Evolutionary conservation across 1,284 basidiomycete genomes (phyloP).

Genomic region (Ustilago esculenta): DNA sequence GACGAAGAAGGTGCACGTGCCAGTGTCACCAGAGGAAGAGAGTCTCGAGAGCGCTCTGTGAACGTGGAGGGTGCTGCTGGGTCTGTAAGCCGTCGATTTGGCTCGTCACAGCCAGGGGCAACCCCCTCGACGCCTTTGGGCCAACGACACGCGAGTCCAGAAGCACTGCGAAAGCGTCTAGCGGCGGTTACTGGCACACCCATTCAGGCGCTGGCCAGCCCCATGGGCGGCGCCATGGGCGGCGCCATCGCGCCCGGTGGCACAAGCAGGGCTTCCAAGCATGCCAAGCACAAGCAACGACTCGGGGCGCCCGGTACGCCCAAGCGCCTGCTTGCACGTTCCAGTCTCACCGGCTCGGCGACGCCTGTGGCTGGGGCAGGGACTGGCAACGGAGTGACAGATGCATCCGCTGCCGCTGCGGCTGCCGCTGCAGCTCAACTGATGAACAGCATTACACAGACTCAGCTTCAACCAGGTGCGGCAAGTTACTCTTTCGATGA

Average conservation of each 20-base stretch:
- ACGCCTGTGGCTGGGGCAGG: conserved; percentile 13
- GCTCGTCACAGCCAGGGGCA: conserved; percentile 36
- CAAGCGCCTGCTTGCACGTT: conserved; percentile 25
- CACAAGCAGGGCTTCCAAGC: conserved; percentile 22
- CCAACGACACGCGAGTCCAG: conserved; percentile 35
- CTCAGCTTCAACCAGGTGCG: conserved; percentile 15
- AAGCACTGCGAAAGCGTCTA: conserved; percentile 35
- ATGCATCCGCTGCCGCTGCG: background rate
- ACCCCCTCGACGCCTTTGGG: conserved; percentile 39
- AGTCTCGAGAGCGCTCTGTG: conserved; percentile 27
- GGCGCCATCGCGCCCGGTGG: too few species aligned
- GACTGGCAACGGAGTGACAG: background rate
- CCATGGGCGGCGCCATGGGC: too few species aligned
- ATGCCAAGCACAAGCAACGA: conserved; percentile 37
- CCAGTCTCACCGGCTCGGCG: conserved; percentile 15
- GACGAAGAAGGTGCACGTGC: conserved; percentile 24
- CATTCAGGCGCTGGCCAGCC: conserved; percentile 28
- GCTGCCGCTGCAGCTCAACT: conserved; percentile 30
- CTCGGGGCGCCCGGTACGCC: conserved; percentile 44
- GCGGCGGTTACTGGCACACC: conserved; percentile 42
- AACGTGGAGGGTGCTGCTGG: conserved; percentile 18
- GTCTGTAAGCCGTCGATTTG: conserved; percentile 11
- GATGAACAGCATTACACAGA: conserved; percentile 25
- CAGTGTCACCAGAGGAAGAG: conserved; percentile 14
- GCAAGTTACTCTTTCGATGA: conserved; percentile 39